Evolutionary conservation across 2,329 filamentous ascomycete species (phyloP), one percentile per base, ranked within the genome.

Genomic region (Geosmithia morbida): DNA sequence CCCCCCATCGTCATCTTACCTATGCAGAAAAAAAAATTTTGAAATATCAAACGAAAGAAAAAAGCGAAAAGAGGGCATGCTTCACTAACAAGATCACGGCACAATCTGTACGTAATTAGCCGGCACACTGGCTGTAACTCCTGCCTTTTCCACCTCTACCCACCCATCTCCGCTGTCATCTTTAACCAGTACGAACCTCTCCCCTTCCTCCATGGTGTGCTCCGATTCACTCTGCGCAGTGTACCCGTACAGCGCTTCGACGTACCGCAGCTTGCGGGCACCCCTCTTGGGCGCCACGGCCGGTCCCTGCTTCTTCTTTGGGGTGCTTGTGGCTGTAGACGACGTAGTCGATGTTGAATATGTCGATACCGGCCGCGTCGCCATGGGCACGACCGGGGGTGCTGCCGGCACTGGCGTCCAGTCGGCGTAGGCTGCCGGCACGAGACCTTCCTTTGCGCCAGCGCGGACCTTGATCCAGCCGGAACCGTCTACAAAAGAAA

Each of bases 131-230:
- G 81, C 89, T 45, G 82, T 87, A 41, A 81, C 70, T 1, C 89
- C 89, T 17, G 87, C 88, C 64, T 87, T 88, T 68, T 97, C 92
- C 17, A 98, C 92, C 67, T 97, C 92, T 26, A 83, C 87, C 92
- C 92, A 98, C 0, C 92, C 92, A 67, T 97, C 92, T 1, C 92
- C 92, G 0, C 81, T 76, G 59, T 97, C 90, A 48, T 86, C 81
- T 57, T 82, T 88, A 51, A 96, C 80, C 30, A 98, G 70, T 40
- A 98, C 88, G 57, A 98, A 94, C 46, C 81, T 77, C 65, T 98
- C 92, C 1, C 92, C 92, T 64, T 94, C 90, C 1, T 63, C 62
- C 87, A 98, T 98, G 57, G 75, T 87, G 63, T 90, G 88, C 66
- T 98, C 92, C 7, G 79, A 77, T 6, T 94, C 87, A 54, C 81